Conservation (phyloP, 1,284 basidiomycete genomes). For the Stereum hirsutum region DNA sequence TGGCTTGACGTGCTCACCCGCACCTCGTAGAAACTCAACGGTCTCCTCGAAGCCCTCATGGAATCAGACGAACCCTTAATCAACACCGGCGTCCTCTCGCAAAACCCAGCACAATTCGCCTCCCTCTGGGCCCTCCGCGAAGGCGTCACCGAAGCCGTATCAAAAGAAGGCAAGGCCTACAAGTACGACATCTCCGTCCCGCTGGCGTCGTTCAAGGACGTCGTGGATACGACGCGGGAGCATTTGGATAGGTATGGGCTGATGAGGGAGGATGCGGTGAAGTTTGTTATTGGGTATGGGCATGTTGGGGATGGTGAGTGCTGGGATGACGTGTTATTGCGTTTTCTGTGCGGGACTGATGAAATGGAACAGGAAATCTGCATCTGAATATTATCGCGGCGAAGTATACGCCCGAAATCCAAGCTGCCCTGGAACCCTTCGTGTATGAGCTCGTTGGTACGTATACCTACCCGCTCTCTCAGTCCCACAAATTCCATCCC, state of each 20-base stretch:
- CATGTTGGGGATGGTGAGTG: constrained; percentile 90
- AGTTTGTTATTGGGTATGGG: constrained; percentile 86
- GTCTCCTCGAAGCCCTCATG: constrained; percentile 76
- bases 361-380: constrained; percentile 62
- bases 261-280: constrained; percentile 63
- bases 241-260: constrained; percentile 71
- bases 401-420: constrained; percentile 76
- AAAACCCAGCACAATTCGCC: constrained; percentile 85
- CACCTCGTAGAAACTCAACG: constrained; percentile 72
- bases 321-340: constrained; percentile 1
- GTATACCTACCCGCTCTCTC: constrained; percentile 22
- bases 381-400: constrained; percentile 93
- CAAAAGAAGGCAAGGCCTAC: constrained; percentile 93
- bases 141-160: constrained; percentile 86
- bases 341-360: constrained; percentile 9
- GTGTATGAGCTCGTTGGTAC: constrained; percentile 87
- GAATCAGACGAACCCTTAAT: constrained; percentile 70
- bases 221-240: constrained; percentile 78
- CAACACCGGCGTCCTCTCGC: constrained; percentile 88
- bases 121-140: constrained; percentile 94
- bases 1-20: background rate
- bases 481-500: constrained; percentile 3
- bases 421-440: constrained; percentile 88
- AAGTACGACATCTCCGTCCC: constrained; percentile 98
- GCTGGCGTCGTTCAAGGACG: constrained; percentile 79